These are phyloP conservation scores for Colletotrichum sp. DNA, from an alignment of 2,329 filamentous ascomycete genomes.

Conservation along the genomic window DNA sequence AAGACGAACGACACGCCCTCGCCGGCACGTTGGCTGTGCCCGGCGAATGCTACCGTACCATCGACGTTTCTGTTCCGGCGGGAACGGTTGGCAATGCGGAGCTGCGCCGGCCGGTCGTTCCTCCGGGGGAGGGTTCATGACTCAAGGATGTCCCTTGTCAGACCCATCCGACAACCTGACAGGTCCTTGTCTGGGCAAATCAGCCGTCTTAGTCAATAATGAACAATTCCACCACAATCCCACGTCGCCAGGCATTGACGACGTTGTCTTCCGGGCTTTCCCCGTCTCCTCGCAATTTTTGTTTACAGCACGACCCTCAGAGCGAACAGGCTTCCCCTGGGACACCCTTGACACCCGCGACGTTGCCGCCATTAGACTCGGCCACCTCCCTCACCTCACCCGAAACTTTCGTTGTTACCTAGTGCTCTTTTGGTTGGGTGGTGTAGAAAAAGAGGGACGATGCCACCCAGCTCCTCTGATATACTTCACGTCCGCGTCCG, in stretches of 20 bases:
- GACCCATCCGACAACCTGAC: not conserved
- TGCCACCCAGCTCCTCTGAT: not conserved
- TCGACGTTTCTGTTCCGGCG: not conserved
- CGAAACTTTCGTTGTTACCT: not conserved
- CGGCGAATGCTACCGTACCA: slow-evolving; percentile 6
- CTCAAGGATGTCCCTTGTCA: not conserved
- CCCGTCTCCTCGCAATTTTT: not conserved
- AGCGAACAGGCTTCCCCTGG: not conserved
- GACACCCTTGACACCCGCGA: not conserved
- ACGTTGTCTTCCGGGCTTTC: not conserved
- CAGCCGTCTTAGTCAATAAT: not conserved
- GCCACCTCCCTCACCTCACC: not conserved
- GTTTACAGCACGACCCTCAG: not conserved
- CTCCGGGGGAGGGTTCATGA: not conserved
- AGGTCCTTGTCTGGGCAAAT: not conserved
- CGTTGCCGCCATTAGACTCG: not conserved
- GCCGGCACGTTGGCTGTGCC: not conserved
- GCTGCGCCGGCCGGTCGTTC: not conserved
- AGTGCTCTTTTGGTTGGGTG: not conserved
- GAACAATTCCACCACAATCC: not conserved
- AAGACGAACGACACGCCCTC: not conserved
- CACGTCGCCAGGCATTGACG: not conserved
- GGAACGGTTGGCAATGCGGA: not conserved
- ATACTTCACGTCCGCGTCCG: not conserved
- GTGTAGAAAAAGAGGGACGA: not conserved